Conservation (phyloP, 1,284 basidiomycete genomes). For the Earliella scabrosa region DNA sequence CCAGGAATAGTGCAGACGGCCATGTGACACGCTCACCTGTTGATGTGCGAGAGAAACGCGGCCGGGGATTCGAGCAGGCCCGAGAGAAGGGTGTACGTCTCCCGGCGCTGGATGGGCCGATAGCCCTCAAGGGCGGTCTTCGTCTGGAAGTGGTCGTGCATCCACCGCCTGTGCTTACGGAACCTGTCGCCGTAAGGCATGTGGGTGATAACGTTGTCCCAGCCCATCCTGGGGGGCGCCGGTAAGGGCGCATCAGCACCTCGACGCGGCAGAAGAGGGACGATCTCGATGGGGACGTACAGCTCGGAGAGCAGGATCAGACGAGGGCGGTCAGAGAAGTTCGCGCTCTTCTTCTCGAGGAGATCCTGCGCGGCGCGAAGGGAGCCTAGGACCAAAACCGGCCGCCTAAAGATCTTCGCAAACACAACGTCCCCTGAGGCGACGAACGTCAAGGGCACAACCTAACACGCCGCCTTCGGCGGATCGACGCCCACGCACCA, state of each 20-base stretch:
- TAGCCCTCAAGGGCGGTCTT: conserved; percentile 26
- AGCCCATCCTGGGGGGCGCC: conserved; percentile 30
- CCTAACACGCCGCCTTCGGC: conserved; percentile 36
- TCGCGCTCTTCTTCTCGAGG: conserved; percentile 55
- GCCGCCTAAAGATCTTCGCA: conserved; percentile 40
- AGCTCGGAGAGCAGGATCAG: conserved; percentile 32
- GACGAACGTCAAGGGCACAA: conserved; percentile 25
- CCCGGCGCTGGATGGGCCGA: conserved; percentile 29
- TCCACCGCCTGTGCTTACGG: conserved; percentile 35
- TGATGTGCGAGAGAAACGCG: conserved; percentile 28
- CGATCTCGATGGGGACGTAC: conserved; percentile 29
- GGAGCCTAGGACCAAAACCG: conserved; percentile 28
- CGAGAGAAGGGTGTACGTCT: conserved; percentile 31
- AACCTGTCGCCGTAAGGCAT: conserved; percentile 33
- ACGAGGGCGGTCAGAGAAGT: conserved; percentile 48
- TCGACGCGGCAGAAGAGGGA: not conserved
- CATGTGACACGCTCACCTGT: conserved; percentile 27
- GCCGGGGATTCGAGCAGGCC: conserved; percentile 27
- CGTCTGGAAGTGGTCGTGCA: conserved; percentile 33
- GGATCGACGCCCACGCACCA: conserved; percentile 26
- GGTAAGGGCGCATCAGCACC: conserved; percentile 23
- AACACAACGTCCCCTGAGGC: conserved; percentile 38
- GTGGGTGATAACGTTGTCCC: conserved; percentile 30
- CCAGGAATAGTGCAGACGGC: not conserved
- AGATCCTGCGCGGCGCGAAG: conserved; percentile 56